Evolutionary conservation across 1,284 basidiomycete species (phyloP).

Genomic region (Pseudozyma flocculosa): DNA sequence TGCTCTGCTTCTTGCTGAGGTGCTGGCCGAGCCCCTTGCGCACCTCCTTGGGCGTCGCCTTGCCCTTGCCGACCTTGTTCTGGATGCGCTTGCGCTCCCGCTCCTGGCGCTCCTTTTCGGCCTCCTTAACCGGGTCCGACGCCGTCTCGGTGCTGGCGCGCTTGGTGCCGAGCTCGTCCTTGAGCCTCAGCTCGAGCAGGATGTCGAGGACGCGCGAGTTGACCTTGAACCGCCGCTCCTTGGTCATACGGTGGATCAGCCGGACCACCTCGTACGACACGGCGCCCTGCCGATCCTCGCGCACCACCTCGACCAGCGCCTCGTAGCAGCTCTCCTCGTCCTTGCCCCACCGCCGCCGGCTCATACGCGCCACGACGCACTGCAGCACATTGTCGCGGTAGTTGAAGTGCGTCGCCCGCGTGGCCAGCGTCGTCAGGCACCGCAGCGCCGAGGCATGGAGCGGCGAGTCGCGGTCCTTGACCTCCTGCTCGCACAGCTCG

Average conservation of each 20-base stretch:
- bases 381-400: slow-evolving; percentile 91
- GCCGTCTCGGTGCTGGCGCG: slow-evolving; percentile 67
- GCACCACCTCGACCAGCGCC: slow-evolving; percentile 78
- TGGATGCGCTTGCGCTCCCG: slow-evolving; percentile 67
- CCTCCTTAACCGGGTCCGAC: slow-evolving; percentile 63
- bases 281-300: slow-evolving; percentile 73
- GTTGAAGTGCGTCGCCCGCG: slow-evolving; percentile 91
- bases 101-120: slow-evolving; percentile 62
- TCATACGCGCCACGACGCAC: slow-evolving; percentile 78
- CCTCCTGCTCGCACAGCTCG: slow-evolving; percentile 80
- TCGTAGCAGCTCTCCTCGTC: slow-evolving; percentile 78
- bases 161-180: slow-evolving; percentile 75
- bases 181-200: slow-evolving; percentile 80
- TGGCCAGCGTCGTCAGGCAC: slow-evolving; percentile 82
- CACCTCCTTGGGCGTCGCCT: slow-evolving; percentile 37
- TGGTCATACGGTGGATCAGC: slow-evolving; percentile 91
- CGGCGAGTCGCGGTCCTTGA: slow-evolving; percentile 66
- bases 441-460: slow-evolving; percentile 72
- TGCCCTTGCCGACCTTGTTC: slow-evolving; percentile 65
- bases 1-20: slow-evolving; percentile 52
- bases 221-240: slow-evolving; percentile 85
- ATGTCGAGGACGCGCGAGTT: slow-evolving; percentile 85
- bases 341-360: slow-evolving; percentile 64
- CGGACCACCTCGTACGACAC: slow-evolving; percentile 86
- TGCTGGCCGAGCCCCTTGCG: slow-evolving; percentile 50